Evolutionary conservation across 1,284 basidiomycete genomes (phyloP).

Genomic region (Coriolopsis trogii): DNA sequence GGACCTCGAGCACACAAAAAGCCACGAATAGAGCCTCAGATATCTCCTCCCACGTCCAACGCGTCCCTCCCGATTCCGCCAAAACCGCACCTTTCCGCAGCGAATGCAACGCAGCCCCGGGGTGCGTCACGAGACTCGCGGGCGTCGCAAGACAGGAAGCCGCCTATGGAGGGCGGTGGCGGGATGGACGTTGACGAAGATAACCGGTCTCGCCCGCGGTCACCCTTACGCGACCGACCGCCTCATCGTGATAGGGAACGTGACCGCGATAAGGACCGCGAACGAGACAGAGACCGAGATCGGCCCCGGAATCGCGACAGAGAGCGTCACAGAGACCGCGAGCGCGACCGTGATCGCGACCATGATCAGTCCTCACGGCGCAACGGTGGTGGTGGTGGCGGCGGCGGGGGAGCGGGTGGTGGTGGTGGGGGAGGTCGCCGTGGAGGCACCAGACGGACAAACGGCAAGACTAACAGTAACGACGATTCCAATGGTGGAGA

Average conservation of each 20-base stretch:
- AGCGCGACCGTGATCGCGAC: constrained; percentile 34
- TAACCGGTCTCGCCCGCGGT: constrained; percentile 32
- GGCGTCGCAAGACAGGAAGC: constrained; percentile 38
- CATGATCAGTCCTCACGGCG: constrained; percentile 31
- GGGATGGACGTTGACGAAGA: constrained; percentile 69
- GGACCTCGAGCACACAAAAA: constrained; percentile 79
- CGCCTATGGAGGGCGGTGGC: constrained; percentile 9
- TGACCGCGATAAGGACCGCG: constrained; percentile 28
- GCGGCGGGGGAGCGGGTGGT: constrained; percentile 15
- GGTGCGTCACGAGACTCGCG: constrained; percentile 41
- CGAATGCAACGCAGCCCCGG: constrained; percentile 28
- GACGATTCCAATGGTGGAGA: constrained; percentile 45
- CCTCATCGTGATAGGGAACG: constrained; percentile 36
- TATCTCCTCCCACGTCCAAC: constrained; percentile 40
- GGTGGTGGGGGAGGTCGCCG: constrained; percentile 37
- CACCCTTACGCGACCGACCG: constrained; percentile 35
- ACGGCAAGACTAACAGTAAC: constrained; percentile 27
- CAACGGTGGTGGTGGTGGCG: constrained; percentile 32
- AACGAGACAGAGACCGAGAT: constrained; percentile 32
- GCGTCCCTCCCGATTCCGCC: constrained; percentile 27
- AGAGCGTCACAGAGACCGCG: constrained; percentile 32
- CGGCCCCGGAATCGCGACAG: constrained; percentile 35
- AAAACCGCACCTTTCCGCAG: constrained; percentile 30
- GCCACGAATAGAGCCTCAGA: constrained; percentile 60
- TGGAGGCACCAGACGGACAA: constrained; percentile 32